Conservation (phyloP, 2,329 filamentous ascomycete genomes). For the Ceratocystis eucalypticola region DNA sequence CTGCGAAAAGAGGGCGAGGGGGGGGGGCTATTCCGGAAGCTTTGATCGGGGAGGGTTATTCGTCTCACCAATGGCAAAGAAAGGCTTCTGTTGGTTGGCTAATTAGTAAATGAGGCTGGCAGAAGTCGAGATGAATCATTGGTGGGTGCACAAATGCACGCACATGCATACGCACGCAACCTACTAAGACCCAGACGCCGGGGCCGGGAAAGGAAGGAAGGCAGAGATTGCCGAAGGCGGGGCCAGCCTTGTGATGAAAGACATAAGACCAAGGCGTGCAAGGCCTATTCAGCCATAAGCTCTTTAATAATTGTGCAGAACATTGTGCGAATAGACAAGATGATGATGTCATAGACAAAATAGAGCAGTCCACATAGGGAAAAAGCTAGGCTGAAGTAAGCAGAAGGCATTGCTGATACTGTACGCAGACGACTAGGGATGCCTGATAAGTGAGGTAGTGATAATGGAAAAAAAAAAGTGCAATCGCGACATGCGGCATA, state of each 20-base stretch:
- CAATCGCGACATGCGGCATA: not conserved
- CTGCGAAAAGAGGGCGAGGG: too few relatives aligned
- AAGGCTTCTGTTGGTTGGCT: not conserved
- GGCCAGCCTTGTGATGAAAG: not conserved
- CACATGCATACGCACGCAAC: not conserved
- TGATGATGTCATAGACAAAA: not conserved
- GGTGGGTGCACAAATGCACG: not conserved
- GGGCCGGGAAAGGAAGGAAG: too few relatives aligned
- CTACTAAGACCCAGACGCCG: not conserved
- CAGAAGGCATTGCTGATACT: not conserved
- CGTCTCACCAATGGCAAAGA: not conserved
- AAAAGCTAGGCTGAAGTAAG: not conserved
- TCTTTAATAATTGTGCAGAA: not conserved
- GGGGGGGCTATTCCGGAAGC: not conserved
- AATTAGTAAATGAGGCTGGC: not conserved
- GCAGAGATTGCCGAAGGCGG: not conserved
- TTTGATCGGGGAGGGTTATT: not conserved
- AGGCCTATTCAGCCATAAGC: not conserved
- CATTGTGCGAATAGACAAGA: not conserved
- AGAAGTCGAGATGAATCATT: not conserved
- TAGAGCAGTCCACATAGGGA: not conserved
- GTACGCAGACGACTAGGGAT: not conserved
- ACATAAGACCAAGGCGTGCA: not conserved
- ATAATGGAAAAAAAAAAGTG: not conserved
- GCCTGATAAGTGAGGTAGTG: constrained; percentile 1